Conservation (phyloP, 768 basidiomycete species). For the Serendipita indica region DNA sequence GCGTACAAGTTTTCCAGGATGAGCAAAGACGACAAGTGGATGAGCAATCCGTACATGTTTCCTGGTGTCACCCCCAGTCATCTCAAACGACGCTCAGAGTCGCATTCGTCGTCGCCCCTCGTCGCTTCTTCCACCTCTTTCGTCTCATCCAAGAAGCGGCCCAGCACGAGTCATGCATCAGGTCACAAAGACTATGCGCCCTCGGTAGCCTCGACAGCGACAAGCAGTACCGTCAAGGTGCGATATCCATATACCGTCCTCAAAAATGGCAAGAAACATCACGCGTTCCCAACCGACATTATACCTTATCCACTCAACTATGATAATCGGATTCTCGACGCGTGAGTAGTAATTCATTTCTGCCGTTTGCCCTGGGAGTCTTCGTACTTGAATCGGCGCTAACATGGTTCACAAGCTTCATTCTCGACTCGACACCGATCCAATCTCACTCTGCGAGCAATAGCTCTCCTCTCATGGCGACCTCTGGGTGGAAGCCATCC, state of each 20-base stretch:
- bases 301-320: slow-evolving; percentile 5
- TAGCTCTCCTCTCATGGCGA: no score
- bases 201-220: neutral
- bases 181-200: neutral
- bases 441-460: neutral
- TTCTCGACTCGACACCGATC: neutral
- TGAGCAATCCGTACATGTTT: slow-evolving; percentile 1
- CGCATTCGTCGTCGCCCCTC: neutral
- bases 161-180: neutral
- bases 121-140: neutral
- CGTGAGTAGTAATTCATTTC: neutral
- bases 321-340: slow-evolving; percentile 2
- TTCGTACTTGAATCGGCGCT: neutral
- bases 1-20: no score
- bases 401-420: neutral
- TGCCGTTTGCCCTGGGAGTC: neutral
- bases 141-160: neutral
- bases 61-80: slow-evolving; percentile 2
- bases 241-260: slow-evolving; percentile 2
- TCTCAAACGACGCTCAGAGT: slow-evolving; percentile 8
- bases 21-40: neutral
- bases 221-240: neutral
- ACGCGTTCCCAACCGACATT: neutral
- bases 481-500: no score
- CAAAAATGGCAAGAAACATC: slow-evolving; percentile 3